Base-by-base conservation (phyloP, 2,329 filamentous ascomycete genomes). In the Claviceps africana region DNA sequence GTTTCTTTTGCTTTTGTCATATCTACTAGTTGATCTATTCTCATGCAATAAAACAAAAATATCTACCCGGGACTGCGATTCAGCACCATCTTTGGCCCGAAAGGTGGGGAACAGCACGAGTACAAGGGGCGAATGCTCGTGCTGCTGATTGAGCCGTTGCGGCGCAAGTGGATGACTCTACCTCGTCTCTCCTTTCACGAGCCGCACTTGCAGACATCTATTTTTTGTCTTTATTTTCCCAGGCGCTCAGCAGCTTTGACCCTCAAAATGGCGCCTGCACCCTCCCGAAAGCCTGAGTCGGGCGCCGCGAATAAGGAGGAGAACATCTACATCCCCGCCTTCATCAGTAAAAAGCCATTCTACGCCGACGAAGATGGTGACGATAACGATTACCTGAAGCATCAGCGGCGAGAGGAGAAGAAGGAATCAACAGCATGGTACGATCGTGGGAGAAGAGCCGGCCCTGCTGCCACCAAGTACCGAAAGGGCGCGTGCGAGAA, bases 401-500 rank as follows among this genome's bases (percentile, higher is more conserved):
- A 98, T 80, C 93, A 98, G 64, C 88, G 90, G 66, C 65, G 67
- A 40, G 67, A 70, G 40, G 65, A 69, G 48, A 83, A 85, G 59
- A 80, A 83, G 47, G 78, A 83, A 52, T 78, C 84, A 56, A 83
- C 86, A 30, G 85, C 87, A 81, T 95, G 90, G 91, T 95, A 96
- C 70, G 87, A 95, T 55, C 85, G 93, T 44, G 89, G 89, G 50
- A 85, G 86, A 70, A 91, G 88, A 65, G 71, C 79, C 11, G 89
- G 87, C 0, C 88, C 88, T 4, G 89, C 89, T 1, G 89, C 91
- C 49, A 98, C 93, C 58, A 98, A 96, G 65, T 98, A 87, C 66
- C 87, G 94, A 58, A 98, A 97, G 72, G 93, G 94, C 64, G 91
- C 93, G 51, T 98, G 93, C 71, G 91, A 97, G 70, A 98, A 98